Base-by-base conservation (phyloP, 2,329 filamentous ascomycete genomes). In the Metarhizium album region DNA sequence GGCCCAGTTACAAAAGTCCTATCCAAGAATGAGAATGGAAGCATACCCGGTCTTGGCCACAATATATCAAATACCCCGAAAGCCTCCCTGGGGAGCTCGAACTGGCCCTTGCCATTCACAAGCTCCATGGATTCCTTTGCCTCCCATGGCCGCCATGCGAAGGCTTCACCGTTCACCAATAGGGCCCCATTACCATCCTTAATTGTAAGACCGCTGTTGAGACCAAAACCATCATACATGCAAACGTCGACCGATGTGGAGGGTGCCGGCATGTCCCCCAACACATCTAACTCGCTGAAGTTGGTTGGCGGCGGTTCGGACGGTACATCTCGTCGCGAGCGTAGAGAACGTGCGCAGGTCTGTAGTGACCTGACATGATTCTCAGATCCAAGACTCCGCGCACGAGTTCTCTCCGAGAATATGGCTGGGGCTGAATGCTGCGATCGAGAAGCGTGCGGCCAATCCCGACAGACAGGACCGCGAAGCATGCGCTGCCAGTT, bases 11-110 rank as follows among this genome's bases (percentile, higher is more conserved):
- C 7, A 2, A 40, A 40, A 18, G n/a, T 3, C 37, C 6, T 40
- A 13, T 22, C 20, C 9, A 24, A 8, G 40, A 8, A 24, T 11
- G 20, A 11, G 22, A 2, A 9, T 2, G 6, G 40, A 11, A 24
- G 73, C 80, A 54, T 71, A 94, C 89, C 89, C 61, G 91, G 91
- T 65, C 91, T 84, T 52, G 91, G 91, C 86, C 87, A 95, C 24
- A 95, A 71, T 54, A 91, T 59, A 47, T 83, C 80, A 64, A 97
- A 71, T 42, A 94, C 58, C 2, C 85, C 87, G 76, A 91, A 90
- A 14, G 79, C 81, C 54, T 81, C 78, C 51, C 79, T 73, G 4
- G 76, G 74, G 27, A 93, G 75, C 59, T 95, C 87, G 74, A 87
- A 90, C 65, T 94, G 87, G 0, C 89, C 87, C 67, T 86, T 90